phyloP scores from a whole-genome alignment of 2,329 filamentous ascomycete genomes.

The Alternaria sp. region DNA sequence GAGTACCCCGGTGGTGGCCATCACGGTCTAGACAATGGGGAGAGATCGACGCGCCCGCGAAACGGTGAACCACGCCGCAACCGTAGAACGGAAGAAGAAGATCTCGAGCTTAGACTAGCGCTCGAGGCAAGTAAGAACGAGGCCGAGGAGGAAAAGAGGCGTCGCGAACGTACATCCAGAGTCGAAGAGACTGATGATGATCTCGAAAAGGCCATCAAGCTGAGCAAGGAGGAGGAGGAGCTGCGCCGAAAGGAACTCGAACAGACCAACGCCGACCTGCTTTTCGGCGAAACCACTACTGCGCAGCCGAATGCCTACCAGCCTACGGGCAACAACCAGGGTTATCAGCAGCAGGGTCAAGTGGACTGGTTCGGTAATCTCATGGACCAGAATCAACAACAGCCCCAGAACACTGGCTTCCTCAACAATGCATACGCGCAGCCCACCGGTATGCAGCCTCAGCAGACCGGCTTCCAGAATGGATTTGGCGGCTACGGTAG shows the following conservation, averaged over 20 bases:
- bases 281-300: slow-evolving; percentile 82
- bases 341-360: slow-evolving; percentile 94
- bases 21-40: slow-evolving; percentile 48
- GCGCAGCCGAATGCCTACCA: slow-evolving; percentile 74
- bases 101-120: slow-evolving; percentile 87
- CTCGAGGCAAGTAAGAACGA: slow-evolving; percentile 95
- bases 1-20: slow-evolving; percentile 67
- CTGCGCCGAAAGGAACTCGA: slow-evolving; percentile 84
- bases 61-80: slow-evolving; percentile 47
- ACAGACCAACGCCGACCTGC: slow-evolving; percentile 79
- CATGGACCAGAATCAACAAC: slow-evolving; percentile 71
- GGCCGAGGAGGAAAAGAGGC: slow-evolving; percentile 87
- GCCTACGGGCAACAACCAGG: slow-evolving; percentile 91
- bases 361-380: slow-evolving; percentile 99
- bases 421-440: slow-evolving; percentile 76
- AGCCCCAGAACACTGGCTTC: slow-evolving; percentile 72
- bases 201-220: slow-evolving; percentile 89
- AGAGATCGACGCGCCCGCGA: slow-evolving; percentile 54
- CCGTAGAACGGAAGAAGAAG: slow-evolving; percentile 75
- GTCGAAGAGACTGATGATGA: slow-evolving; percentile 75
- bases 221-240: slow-evolving; percentile 95
- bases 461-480: slow-evolving; percentile 72
- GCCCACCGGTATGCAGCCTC: slow-evolving; percentile 73
- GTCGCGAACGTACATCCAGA: slow-evolving; percentile 64
- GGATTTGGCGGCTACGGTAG: slow-evolving; percentile 71